A percentile compares a stretch with the other conserved stretches of the same genome.
These are phyloP conservation scores for Chlorella sp. DNA, from an alignment of 139 green algal species.

Conservation along the genomic window DNA sequence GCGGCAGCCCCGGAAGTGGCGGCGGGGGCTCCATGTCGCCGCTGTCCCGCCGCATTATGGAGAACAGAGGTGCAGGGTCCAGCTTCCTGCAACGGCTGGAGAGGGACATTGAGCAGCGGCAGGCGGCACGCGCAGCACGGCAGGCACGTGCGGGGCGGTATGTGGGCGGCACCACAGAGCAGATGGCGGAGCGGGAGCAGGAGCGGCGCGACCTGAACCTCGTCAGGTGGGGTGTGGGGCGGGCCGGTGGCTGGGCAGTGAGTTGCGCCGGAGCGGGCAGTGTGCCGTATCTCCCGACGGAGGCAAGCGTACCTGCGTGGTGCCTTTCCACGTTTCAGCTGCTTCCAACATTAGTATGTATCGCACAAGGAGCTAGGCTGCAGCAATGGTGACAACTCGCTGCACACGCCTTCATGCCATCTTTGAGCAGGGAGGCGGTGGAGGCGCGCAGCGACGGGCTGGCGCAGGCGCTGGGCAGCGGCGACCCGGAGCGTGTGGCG, in stretches of 20 bases:
- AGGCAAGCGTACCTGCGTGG: neutral
- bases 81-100: conserved; percentile 62
- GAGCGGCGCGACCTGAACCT: conserved; percentile 32
- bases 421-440: conserved; percentile 5
- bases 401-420: no score
- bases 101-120: conserved; percentile 47
- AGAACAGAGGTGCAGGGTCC: conserved; percentile 1
- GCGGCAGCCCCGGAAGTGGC: conserved; percentile 3
- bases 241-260: neutral
- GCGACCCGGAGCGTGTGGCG: neutral
- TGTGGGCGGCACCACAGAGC: neutral
- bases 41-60: conserved; percentile 41
- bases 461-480: neutral
- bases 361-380: no score
- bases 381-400: no score
- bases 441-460: neutral
- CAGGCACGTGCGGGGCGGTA: conserved; percentile 8
- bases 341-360: no score
- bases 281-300: neutral
- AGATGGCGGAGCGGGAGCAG: conserved; percentile 33
- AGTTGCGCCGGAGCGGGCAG: neutral
- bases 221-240: conserved; percentile 1
- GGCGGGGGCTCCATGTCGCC: no score
- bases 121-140: conserved; percentile 25
- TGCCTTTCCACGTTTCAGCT: neutral